Evolutionary conservation across 768 basidiomycete species (phyloP).

Genomic region (Coprinopsis strossmayeri): DNA sequence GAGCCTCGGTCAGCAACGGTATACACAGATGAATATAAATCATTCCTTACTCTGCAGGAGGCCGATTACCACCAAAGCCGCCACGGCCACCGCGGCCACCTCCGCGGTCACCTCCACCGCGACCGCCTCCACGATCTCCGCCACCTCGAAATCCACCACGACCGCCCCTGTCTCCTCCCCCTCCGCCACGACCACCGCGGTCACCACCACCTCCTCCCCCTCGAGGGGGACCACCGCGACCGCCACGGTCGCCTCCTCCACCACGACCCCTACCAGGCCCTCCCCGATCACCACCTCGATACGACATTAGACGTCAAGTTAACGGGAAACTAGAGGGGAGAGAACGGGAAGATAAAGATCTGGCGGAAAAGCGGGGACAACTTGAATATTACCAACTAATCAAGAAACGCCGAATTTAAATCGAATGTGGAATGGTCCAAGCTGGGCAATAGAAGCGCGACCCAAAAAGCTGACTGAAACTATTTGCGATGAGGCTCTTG

Average conservation of each 20-base stretch:
- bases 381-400: too few species aligned
- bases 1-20: too few species aligned
- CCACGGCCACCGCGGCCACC: constrained; percentile 25
- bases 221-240: neutral
- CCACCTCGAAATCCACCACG: constrained; percentile 21
- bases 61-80: constrained; percentile 22
- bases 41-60: neutral
- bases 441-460: too few species aligned
- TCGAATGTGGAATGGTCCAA: too few species aligned
- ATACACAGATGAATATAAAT: too few species aligned
- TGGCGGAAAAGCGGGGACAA: neutral
- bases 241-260: neutral
- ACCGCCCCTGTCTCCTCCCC: constrained; percentile 1
- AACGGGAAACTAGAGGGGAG: neutral
- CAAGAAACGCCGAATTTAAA: too few species aligned
- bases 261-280: neutral
- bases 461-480: too few species aligned
- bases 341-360: neutral
- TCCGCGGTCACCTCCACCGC: constrained; percentile 8
- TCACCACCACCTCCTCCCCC: constrained; percentile 21
- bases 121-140: constrained; percentile 32
- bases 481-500: too few species aligned
- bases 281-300: constrained; percentile 3
- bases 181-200: constrained; percentile 21
- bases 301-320: neutral